These are phyloP conservation scores for Gardenia jasminoides DNA, from an alignment of 257 asterid species.

Conservation along the genomic window DNA sequence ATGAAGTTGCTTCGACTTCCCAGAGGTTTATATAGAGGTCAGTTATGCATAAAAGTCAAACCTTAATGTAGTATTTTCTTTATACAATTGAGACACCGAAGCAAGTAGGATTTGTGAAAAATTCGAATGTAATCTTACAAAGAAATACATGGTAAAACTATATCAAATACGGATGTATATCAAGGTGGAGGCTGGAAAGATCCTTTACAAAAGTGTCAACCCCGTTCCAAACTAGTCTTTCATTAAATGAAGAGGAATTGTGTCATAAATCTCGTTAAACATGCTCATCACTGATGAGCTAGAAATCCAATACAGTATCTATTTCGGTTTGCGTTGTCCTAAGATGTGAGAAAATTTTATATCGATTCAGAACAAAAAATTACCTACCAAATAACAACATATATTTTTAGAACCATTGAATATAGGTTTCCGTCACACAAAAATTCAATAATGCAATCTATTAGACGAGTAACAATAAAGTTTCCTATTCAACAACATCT, in stretches of 20 bases:
- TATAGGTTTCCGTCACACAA: neutral
- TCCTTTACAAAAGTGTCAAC: neutral
- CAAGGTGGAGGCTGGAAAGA: neutral
- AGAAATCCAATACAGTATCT: neutral
- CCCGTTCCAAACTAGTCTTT: neutral
- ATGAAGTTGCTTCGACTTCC: constrained; percentile 19
- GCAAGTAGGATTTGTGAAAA: constrained; percentile 34
- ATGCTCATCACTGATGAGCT: too few species aligned
- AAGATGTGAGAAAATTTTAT: too few species aligned
- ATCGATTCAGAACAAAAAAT: too few species aligned
- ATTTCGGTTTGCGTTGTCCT: too few species aligned
- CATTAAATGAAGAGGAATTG: neutral
- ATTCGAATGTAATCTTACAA: constrained; percentile 31
- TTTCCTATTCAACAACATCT: too few species aligned
- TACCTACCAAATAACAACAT: too few species aligned
- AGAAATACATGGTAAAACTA: constrained; percentile 1
- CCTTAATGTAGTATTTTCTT: constrained; percentile 25
- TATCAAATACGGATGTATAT: neutral
- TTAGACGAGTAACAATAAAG: too few species aligned
- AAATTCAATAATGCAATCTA: too few species aligned
- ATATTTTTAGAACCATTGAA: too few species aligned
- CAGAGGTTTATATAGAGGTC: constrained; percentile 27
- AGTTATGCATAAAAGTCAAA: constrained; percentile 42
- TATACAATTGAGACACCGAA: neutral
- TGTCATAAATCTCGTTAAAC: neutral